Base-by-base conservation (phyloP, 2,329 filamentous ascomycete species). In the Colletotrichum spinosum region DNA sequence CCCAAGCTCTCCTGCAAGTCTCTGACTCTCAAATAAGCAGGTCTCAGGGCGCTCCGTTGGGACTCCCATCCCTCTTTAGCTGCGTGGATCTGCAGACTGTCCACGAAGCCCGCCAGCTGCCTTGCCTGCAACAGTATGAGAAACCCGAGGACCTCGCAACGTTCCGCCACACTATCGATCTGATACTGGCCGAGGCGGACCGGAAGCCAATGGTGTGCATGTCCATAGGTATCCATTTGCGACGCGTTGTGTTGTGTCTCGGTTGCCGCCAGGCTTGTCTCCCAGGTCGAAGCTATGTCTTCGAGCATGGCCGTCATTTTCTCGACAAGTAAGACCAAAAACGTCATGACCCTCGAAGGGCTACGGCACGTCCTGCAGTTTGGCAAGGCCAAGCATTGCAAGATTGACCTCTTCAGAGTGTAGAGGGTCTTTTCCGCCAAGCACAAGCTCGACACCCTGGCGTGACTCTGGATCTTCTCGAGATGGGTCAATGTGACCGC, bases 291-390 rank as follows among this genome's bases (percentile, higher is more conserved):
- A 17, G 55, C 46, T 17, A 58, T 58, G 10, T 58, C 55, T 35
- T 44, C 55, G 33, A 58, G 13, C 15, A 58, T 58, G 5, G 13
- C 55, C 11, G 41, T 44, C 25, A 58, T 58, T 12, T 58, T 58
- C 10, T 58, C 55, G 8, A 42, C 37, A 13, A 58, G 37, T 8
- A 58, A 41, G 11, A 52, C 51, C 37, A 42, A 44, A 3, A 58
- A 58, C 1, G 46, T 58, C 55, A 58, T 58, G 13, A 58, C 55
- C 34, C 55, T 58, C 12, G 38, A 51, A 12, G 46, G 46, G 17
- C 39, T 58, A 13, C 55, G 55, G 25, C 55, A 58, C 17, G 37
- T 44, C 4, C 25, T 13, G 13, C 55, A 58, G 12, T 52, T 45
- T 11, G 13, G 13, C 48, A 58, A 7, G 10, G 55, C 17, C 17